Percentiles rank a stretch among this genome's conserved stretches.
Conservation (phyloP, 805 yeast species). For the Scheffersomyces stipitis region DNA sequence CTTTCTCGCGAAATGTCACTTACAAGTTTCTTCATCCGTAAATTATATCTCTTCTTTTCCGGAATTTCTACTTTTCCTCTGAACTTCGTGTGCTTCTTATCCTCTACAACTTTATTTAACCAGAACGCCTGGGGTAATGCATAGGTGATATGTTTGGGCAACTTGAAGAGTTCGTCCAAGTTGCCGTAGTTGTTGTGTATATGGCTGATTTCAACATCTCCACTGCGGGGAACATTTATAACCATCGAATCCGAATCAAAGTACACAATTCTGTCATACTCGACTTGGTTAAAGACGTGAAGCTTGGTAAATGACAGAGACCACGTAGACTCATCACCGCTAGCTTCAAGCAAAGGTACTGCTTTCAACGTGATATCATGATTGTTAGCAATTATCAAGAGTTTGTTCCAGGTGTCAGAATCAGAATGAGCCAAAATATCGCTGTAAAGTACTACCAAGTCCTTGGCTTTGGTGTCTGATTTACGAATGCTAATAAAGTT, state of each 20-base stretch:
- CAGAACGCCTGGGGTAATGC: slow-evolving; percentile 40
- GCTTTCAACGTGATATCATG: slow-evolving; percentile 25
- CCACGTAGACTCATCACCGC: slow-evolving; percentile 39
- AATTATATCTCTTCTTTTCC: slow-evolving; percentile 7
- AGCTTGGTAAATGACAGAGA: slow-evolving; percentile 54
- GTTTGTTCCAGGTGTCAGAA: slow-evolving; percentile 10
- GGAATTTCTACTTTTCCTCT: slow-evolving; percentile 14
- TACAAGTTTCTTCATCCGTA: slow-evolving; percentile 11
- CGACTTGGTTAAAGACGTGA: slow-evolving; percentile 47
- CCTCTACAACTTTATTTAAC: slow-evolving; percentile 23
- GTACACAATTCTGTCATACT: slow-evolving; percentile 54
- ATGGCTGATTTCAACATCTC: slow-evolving; percentile 1
- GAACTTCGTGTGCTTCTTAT: slow-evolving; percentile 6
- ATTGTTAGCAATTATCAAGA: slow-evolving; percentile 12
- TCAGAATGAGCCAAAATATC: slow-evolving; percentile 13
- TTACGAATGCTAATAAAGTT: slow-evolving; percentile 38
- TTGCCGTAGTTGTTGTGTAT: slow-evolving; percentile 8
- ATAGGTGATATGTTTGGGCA: slow-evolving; percentile 22
- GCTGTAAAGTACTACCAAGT: slow-evolving; percentile 46
- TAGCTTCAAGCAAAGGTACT: slow-evolving; percentile 16
- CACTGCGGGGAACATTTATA: slow-evolving; percentile 12
- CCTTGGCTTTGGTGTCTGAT: slow-evolving; percentile 38
- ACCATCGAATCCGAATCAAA: slow-evolving; percentile 59
- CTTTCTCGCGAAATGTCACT: slow-evolving; percentile 5
- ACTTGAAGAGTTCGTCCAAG: slow-evolving; percentile 30